Conservation (phyloP, 2,329 filamentous ascomycete genomes). For the Xylariaceae sp. region DNA sequence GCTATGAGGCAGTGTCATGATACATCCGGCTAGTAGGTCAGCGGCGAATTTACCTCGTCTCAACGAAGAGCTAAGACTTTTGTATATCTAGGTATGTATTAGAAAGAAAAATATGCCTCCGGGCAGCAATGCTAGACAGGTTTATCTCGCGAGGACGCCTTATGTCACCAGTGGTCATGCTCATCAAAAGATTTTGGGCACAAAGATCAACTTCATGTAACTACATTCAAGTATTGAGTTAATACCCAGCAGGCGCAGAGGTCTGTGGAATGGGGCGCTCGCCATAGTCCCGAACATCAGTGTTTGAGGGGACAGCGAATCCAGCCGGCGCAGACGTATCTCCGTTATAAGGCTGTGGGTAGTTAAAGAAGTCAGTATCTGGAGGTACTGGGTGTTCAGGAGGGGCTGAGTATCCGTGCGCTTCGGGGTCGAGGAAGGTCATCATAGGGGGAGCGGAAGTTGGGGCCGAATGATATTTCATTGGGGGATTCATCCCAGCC, state of each 20-base stretch:
- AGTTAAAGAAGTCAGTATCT: neutral
- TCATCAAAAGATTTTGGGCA: neutral
- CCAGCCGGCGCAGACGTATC: conserved; percentile 8
- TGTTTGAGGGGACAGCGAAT: neutral
- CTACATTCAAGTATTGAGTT: neutral
- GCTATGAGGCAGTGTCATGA: conserved; percentile 41
- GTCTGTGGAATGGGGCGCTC: neutral
- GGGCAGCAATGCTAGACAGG: neutral
- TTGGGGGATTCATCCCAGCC: neutral
- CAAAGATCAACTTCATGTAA: neutral
- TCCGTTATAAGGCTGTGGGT: neutral
- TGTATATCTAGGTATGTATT: neutral
- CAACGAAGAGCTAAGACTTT: neutral
- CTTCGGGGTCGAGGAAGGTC: neutral
- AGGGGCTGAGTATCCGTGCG: neutral
- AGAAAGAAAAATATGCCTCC: neutral
- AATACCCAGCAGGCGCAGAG: neutral
- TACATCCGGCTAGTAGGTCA: neutral
- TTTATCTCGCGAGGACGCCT: too few species aligned
- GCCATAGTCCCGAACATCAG: neutral
- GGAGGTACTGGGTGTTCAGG: neutral
- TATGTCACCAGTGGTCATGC: too few species aligned
- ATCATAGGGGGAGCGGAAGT: neutral
- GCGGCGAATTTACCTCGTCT: neutral
- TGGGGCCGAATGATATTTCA: neutral